These are phyloP conservation scores for Trapa incisa DNA, from an alignment of 345 rosid species.

Conservation along the genomic window DNA sequence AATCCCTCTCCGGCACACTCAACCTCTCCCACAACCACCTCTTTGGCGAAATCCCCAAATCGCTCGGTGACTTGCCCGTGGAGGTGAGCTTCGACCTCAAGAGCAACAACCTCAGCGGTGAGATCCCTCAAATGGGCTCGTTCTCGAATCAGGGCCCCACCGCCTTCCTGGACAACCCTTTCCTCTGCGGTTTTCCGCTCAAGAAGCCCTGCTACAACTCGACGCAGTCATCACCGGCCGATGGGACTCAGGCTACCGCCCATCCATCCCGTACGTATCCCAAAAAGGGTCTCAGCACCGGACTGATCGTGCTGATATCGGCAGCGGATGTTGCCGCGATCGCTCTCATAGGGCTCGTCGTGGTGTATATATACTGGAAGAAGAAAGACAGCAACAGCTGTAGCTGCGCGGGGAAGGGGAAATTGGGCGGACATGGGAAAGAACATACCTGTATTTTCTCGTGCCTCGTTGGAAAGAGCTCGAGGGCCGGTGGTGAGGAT, in stretches of 20 bases:
- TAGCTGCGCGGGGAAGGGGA: constrained; percentile 67
- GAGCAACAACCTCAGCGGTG: constrained; percentile 63
- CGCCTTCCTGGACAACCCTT: constrained; percentile 81
- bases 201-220: constrained; percentile 54
- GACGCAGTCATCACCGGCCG: constrained; percentile 11
- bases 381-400: constrained; percentile 69
- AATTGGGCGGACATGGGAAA: constrained; percentile 52
- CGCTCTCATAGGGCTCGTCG: constrained; percentile 55
- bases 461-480: constrained; percentile 19
- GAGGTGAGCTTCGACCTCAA: constrained; percentile 81
- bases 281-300: constrained; percentile 46
- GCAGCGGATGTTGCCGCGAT: constrained; percentile 71
- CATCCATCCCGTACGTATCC: constrained; percentile 11
- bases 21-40: constrained; percentile 74
- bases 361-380: constrained; percentile 84
- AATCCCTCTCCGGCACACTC: constrained; percentile 61
- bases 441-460: constrained; percentile 21
- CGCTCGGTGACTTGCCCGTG: constrained; percentile 61
- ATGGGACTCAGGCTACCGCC: constrained; percentile 18
- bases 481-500: constrained; percentile 21
- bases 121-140: constrained; percentile 85
- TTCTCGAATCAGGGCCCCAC: constrained; percentile 94
- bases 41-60: constrained; percentile 62
- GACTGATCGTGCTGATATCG: constrained; percentile 59
- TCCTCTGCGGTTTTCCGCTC: constrained; percentile 83